A percentile compares a stretch with the other conserved stretches of the same genome.
These are phyloP conservation scores for Orbilia quercus DNA, from an alignment of 2,329 filamentous ascomycete species.

Conservation along the genomic window DNA sequence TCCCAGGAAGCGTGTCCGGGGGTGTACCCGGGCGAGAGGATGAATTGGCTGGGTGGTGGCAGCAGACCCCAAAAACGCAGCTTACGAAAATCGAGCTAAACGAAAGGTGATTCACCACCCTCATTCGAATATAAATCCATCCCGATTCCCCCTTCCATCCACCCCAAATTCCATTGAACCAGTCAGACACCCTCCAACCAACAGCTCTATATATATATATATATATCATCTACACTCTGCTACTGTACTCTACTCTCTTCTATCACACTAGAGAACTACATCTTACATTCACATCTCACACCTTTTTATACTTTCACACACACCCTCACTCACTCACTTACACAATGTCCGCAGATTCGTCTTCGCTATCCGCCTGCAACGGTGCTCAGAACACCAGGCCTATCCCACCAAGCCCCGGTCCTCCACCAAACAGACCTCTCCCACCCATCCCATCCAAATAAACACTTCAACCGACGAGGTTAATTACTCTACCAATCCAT, in stretches of 20 bases:
- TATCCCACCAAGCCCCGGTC: conserved; percentile 60
- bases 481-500: not conserved
- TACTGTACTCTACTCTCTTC: conserved; percentile 7
- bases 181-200: conserved; percentile 48
- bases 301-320: conserved; percentile 9
- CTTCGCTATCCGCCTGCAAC: conserved; percentile 60
- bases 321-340: conserved; percentile 6
- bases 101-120: conserved; percentile 55
- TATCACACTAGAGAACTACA: not conserved
- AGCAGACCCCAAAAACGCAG: conserved; percentile 55
- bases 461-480: conserved; percentile 11
- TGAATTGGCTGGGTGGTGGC: not conserved
- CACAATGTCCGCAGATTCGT: conserved; percentile 60
- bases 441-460: conserved; percentile 59
- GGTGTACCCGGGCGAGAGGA: conserved; percentile 42
- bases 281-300: conserved; percentile 14
- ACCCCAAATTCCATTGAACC: conserved; percentile 54
- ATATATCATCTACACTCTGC: conserved; percentile 13
- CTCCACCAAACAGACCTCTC: conserved; percentile 60
- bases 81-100: conserved; percentile 56
- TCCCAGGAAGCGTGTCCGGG: too few species aligned
- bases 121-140: conserved; percentile 56
- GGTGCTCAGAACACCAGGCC: conserved; percentile 58
- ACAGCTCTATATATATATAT: conserved; percentile 30
- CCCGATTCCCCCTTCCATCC: conserved; percentile 55